Base-by-base conservation (phyloP, 257 asterid species). In the Fraxinus americana region DNA sequence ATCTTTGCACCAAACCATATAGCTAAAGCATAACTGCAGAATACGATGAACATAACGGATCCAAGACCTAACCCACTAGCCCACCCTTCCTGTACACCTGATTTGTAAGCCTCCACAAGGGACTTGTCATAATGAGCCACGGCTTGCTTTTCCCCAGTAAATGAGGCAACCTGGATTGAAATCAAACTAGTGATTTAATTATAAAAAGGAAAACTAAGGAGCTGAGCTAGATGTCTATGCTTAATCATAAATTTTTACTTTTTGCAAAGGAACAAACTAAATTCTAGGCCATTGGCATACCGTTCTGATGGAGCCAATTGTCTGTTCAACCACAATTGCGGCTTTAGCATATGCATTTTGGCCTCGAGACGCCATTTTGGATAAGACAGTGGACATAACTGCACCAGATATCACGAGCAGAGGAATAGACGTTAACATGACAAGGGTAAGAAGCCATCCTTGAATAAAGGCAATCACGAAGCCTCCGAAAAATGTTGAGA, bases 371-470 rank as follows among this genome's bases (percentile, higher is more conserved):
- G 92, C 87, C 87, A 86, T 75, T 82, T 77, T 87, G 71, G 94
- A 81, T 14, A 90, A 38, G 70, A 72, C 81, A 5, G 34, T 7
- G 19, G 92, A 54, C 90, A 88, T 82, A 78, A 81, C 3, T 35
- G 76, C 94, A 36, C 92, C 94, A 27, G 91, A 80, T 32, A 88
- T 66, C 7, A 85, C 91, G 2, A 90, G 82, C 76, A 74, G 54
- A 73, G 94, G 94, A 79, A 90, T 86, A 63, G 90, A 86, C 4
- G 92, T 41, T 23, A 88, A 80, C 92, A 90, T 79, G 80, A 90
- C 92, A 2, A 90, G 91, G 10, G 92, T 81, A 19, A 90, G 91
- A 79, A 90, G 92, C 94, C 94, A 90, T 77, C 94, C 94, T 84
- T 83, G 77, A 2, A 80, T 43, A 76, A 90, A 90, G 36, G 93